phyloP scores from a whole-genome alignment of 2,329 filamentous ascomycete genomes.

The Aspergillus phoenicis region DNA sequence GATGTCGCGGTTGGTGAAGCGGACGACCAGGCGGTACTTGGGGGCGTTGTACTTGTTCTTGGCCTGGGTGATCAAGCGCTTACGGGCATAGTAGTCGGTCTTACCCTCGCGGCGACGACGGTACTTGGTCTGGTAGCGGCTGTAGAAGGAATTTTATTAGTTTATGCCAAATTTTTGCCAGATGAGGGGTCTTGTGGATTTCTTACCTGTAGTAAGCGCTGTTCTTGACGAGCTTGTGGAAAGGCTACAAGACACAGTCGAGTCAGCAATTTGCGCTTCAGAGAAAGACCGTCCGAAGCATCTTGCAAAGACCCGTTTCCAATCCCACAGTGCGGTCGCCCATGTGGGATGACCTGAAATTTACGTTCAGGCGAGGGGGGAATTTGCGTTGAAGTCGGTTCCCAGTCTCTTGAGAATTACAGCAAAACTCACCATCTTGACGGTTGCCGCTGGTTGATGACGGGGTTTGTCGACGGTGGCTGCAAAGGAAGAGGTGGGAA shows the following conservation, averaged over 20 bases:
- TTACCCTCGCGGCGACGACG: slow-evolving; percentile 93
- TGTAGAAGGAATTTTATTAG: slow-evolving; percentile 44
- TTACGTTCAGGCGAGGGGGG: slow-evolving; percentile 3
- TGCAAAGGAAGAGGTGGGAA: slow-evolving; percentile 32
- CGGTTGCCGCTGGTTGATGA: slow-evolving; percentile 39
- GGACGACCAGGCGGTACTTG: slow-evolving; percentile 99
- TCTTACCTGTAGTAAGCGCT: slow-evolving; percentile 97
- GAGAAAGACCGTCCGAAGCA: slow-evolving; percentile 89
- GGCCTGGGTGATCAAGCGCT: slow-evolving; percentile 99
- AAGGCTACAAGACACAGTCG: slow-evolving; percentile 69
- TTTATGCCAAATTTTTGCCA: background rate
- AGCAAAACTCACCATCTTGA: slow-evolving; percentile 50
- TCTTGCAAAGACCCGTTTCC: slow-evolving; percentile 83
- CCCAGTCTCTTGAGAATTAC: slow-evolving; percentile 30
- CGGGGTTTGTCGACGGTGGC: slow-evolving; percentile 40
- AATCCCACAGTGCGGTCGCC: slow-evolving; percentile 14
- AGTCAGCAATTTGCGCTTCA: slow-evolving; percentile 99
- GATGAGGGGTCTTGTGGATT: background rate
- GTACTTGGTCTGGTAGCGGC: slow-evolving; percentile 99
- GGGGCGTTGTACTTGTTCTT: slow-evolving; percentile 99
- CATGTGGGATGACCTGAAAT: background rate
- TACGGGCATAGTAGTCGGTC: slow-evolving; percentile 99
- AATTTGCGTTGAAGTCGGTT: slow-evolving; percentile 12
- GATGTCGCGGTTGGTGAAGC: slow-evolving; percentile 99
- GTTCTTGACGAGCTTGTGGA: slow-evolving; percentile 96